Conservation (phyloP, 2,329 filamentous ascomycete genomes). For the Botrytis squamosa region DNA sequence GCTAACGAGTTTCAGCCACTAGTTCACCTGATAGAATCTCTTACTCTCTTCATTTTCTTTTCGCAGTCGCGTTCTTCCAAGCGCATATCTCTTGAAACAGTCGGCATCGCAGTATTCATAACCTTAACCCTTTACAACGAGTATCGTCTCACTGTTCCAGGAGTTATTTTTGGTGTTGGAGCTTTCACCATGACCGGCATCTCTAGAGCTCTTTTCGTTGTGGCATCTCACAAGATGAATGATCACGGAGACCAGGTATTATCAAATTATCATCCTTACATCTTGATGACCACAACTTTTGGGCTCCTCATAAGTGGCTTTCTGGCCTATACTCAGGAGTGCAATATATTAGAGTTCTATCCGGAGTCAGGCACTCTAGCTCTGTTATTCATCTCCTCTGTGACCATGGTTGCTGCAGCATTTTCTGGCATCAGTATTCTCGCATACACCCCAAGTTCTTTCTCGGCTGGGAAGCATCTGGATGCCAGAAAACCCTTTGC, state of each 20-base stretch:
- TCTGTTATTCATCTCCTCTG: neutral
- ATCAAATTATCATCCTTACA: constrained; percentile 25
- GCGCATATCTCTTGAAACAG: constrained; percentile 24
- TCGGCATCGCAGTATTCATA: constrained; percentile 24
- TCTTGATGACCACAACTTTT: constrained; percentile 31
- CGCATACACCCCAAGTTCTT: constrained; percentile 30
- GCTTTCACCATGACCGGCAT: constrained; percentile 30
- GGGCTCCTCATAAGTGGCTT: constrained; percentile 27
- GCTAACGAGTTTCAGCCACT: constrained; percentile 29
- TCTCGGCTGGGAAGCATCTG: constrained; percentile 21
- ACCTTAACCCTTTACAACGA: constrained; percentile 31
- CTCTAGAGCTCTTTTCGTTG: constrained; percentile 27
- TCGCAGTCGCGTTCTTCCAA: neutral
- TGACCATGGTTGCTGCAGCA: constrained; percentile 23
- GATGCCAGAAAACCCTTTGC: constrained; percentile 22
- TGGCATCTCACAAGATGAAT: neutral
- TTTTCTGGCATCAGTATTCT: constrained; percentile 29
- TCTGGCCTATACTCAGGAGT: constrained; percentile 16
- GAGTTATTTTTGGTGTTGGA: constrained; percentile 29
- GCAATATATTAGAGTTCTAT: neutral
- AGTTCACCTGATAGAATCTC: constrained; percentile 29
- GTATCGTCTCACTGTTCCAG: constrained; percentile 35
- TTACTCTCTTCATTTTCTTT: constrained; percentile 23
- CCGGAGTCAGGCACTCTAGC: neutral
- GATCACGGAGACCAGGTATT: neutral